Evolutionary conservation across 2,329 filamentous ascomycete species (phyloP).

Genomic region (Cadophora sp.): DNA sequence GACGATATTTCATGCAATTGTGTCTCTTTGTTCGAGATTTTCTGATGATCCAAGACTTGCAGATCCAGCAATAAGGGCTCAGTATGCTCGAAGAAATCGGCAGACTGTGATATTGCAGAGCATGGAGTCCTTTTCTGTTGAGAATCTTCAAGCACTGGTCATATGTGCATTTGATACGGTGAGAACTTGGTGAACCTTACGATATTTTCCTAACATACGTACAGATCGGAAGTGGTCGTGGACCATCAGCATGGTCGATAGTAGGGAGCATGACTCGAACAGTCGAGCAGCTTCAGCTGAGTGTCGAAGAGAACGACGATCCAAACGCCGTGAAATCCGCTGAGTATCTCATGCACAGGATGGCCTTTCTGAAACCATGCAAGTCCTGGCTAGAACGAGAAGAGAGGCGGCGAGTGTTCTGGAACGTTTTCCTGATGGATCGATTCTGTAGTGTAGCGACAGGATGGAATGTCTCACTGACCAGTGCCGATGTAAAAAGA

Average conservation of each 20-base stretch:
- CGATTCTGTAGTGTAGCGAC: conserved; percentile 47
- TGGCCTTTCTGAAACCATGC: conserved; percentile 45
- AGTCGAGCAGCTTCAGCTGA: conserved; percentile 45
- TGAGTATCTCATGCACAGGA: conserved; percentile 44
- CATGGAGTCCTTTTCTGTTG: conserved; percentile 45
- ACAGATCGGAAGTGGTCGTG: conserved; percentile 44
- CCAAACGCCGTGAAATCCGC: conserved; percentile 21
- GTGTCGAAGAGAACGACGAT: conserved; percentile 28
- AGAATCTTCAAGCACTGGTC: conserved; percentile 46
- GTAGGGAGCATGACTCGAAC: conserved; percentile 46
- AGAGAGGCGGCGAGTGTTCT: conserved; percentile 48
- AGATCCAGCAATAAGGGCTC: conserved; percentile 23
- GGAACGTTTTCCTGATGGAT: conserved; percentile 48
- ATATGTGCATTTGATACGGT: conserved; percentile 44
- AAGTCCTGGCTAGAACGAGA: conserved; percentile 45
- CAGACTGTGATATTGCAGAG: conserved; percentile 42
- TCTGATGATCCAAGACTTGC: conserved; percentile 29
- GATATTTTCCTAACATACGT: too few relatives aligned
- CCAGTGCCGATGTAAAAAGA: conserved; percentile 45
- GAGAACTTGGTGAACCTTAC: too few relatives aligned
- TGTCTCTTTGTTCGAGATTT: conserved; percentile 36
- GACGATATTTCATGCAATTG: conserved; percentile 41
- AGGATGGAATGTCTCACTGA: conserved; percentile 47
- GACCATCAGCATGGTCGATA: conserved; percentile 42
- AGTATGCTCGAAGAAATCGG: conserved; percentile 32